phyloP scores from a whole-genome alignment of 192 early-diverging fungal genomes.

The Haplosporangium gracile region DNA sequence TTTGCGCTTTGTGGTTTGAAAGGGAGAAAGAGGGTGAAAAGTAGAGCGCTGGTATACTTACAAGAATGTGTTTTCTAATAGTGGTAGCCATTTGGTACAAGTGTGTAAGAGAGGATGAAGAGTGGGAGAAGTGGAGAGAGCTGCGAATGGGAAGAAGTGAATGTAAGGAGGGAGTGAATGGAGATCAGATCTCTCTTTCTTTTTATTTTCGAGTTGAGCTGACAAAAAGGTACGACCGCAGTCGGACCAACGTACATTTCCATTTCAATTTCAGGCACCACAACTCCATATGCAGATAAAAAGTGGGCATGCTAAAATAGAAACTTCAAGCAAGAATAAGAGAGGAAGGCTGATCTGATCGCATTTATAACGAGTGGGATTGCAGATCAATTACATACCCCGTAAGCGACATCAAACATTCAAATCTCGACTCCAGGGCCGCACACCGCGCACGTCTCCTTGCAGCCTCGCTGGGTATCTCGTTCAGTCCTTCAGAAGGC shows the following conservation, averaged over 20 bases:
- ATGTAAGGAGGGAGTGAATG: background rate
- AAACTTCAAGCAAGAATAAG: background rate
- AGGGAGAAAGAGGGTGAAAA: too few relatives aligned
- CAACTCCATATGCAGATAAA: background rate
- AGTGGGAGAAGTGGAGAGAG: background rate
- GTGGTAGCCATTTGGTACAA: conserved; percentile 8
- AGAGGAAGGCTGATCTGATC: conserved; percentile 3
- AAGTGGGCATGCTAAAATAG: too few relatives aligned
- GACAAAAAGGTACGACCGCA: conserved; percentile 4
- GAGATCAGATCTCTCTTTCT: background rate
- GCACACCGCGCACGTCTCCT: background rate
- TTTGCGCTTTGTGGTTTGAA: too few relatives aligned
- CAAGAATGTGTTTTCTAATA: conserved; percentile 25
- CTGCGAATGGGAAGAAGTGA: background rate
- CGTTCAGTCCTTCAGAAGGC: conserved; percentile 20
- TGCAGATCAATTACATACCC: conserved; percentile 4
- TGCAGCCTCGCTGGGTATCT: too few relatives aligned
- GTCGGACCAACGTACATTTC: background rate
- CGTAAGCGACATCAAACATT: conserved; percentile 18
- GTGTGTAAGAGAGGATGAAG: background rate
- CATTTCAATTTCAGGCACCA: background rate
- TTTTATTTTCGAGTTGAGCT: background rate
- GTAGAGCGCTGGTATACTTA: too few relatives aligned
- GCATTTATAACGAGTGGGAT: background rate
- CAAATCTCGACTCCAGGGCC: background rate